Conservation (phyloP, 768 basidiomycete genomes). For the Kwoniella dendrophila region DNA sequence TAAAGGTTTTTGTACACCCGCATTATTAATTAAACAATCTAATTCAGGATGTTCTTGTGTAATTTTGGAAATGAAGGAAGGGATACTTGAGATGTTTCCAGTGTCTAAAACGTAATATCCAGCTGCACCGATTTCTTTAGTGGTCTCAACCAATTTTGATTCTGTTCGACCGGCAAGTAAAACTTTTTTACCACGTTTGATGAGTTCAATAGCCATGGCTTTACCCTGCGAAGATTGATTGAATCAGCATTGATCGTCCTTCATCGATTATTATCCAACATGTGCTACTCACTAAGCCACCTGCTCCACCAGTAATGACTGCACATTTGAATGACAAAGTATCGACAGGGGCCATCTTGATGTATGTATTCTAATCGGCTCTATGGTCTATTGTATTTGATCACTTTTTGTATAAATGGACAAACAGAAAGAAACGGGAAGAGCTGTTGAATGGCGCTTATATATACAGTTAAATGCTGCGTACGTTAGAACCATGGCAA, state of each 20-base stretch:
- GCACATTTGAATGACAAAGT: slow-evolving; percentile 35
- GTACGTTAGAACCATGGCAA: no score
- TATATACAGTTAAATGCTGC: no score
- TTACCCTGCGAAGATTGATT: slow-evolving; percentile 25
- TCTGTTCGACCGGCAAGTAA: slow-evolving; percentile 34
- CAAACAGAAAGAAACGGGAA: no score
- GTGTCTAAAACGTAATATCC: slow-evolving; percentile 42
- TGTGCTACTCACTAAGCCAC: slow-evolving; percentile 35
- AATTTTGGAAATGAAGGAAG: slow-evolving; percentile 25
- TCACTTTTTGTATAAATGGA: no score
- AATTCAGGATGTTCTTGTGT: slow-evolving; percentile 37
- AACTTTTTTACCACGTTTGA: slow-evolving; percentile 37
- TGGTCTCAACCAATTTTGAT: slow-evolving; percentile 21
- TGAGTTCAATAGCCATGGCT: slow-evolving; percentile 38
- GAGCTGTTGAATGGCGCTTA: no score
- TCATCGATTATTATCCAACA: no score
- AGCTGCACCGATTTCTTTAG: slow-evolving; percentile 34
- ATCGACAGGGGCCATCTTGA: slow-evolving; percentile 12
- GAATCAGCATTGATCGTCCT: background rate
- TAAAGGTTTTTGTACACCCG: slow-evolving; percentile 36
- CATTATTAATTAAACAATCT: slow-evolving; percentile 47
- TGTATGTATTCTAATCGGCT: no score
- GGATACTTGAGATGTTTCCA: slow-evolving; percentile 24
- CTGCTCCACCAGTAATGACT: slow-evolving; percentile 36
- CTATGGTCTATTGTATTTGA: no score